Base-by-base conservation (phyloP, 441 rosid species). In the Eutrema salsugineum region DNA sequence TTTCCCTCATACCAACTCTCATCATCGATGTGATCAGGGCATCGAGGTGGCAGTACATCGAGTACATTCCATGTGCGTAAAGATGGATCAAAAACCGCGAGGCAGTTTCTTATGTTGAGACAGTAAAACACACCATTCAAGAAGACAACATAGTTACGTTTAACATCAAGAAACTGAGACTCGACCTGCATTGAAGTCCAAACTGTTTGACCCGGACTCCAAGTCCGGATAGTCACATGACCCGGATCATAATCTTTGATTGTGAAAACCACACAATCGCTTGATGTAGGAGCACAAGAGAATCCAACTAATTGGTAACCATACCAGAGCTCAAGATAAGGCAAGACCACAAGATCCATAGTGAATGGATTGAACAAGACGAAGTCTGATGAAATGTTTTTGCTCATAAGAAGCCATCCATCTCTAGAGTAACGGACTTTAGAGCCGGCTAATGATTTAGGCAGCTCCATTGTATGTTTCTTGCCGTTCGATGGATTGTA, bases 331-430 rank as follows among this genome's bases (percentile, higher is more conserved):
- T 67, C 63, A 16, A 66, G 73, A 60, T 40, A 17, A 67, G 73
- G 73, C 56, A 74, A 74, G 43, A 67, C 63, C 49, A 74, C 42
- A 61, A 59, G 3, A 43, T 74, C 73, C 50, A 6, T 33, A 1
- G 73, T 74, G 7, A 74, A 67, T 14, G 78, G 78, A 74, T 67
- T 74, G 73, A 74, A 74, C 63, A 74, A 33, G 35, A 67, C 73
- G 2, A 67, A 74, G 19, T 61, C 69, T 35, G 78, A 60, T 43
- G 63, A 67, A 10, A 11, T 11, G 3, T 44, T 4, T 43, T 74
- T 67, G 68, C 73, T 43, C 73, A 74, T 51, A 17, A 74, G 78
- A 9, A 74, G 24, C 78, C 78, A 74, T 12, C 78, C 68, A 20
- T 74, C 78, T 66, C 14, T 74, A 35, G 69, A 74, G 63, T 60